A percentile compares a stretch with the other conserved stretches of the same genome.
Conservation (phyloP, 2,329 filamentous ascomycete genomes). For the Aureobasidium sp. region DNA sequence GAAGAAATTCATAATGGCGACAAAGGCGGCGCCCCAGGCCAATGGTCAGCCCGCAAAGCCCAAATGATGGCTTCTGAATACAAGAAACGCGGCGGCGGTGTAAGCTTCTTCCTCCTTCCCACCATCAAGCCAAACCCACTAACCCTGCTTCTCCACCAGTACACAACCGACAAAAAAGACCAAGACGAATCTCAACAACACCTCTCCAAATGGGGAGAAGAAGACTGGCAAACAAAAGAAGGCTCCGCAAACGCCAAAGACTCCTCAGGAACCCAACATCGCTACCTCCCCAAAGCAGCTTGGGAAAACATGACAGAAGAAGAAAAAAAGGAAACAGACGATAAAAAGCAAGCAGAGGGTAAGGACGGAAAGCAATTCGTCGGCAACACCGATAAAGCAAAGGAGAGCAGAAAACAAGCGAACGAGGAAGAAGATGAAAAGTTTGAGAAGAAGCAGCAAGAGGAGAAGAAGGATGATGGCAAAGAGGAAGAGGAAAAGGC, state of each 20-base stretch:
- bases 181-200: constrained; percentile 37
- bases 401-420: constrained; percentile 30
- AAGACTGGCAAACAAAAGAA: constrained; percentile 43
- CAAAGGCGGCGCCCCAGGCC: constrained; percentile 39
- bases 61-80: constrained; percentile 21
- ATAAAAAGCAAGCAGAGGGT: constrained; percentile 29
- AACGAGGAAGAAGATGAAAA: constrained; percentile 22
- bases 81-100: constrained; percentile 34
- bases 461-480: constrained; percentile 15
- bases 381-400: constrained; percentile 34
- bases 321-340: constrained; percentile 35
- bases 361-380: constrained; percentile 38
- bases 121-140: too few species aligned
- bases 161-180: constrained; percentile 37
- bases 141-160: constrained; percentile 14
- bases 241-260: constrained; percentile 36
- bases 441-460: constrained; percentile 17
- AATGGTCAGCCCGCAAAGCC: constrained; percentile 41
- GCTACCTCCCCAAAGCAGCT: constrained; percentile 40
- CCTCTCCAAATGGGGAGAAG: constrained; percentile 37
- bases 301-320: constrained; percentile 40
- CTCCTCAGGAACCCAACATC: constrained; percentile 34
- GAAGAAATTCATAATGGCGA: constrained; percentile 37
- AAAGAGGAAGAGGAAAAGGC: constrained; percentile 11
- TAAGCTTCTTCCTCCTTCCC: neutral